Evolutionary conservation across 1,139 yeast species (phyloP).

Genomic region (Yamadazyma spencermartinsiae): DNA sequence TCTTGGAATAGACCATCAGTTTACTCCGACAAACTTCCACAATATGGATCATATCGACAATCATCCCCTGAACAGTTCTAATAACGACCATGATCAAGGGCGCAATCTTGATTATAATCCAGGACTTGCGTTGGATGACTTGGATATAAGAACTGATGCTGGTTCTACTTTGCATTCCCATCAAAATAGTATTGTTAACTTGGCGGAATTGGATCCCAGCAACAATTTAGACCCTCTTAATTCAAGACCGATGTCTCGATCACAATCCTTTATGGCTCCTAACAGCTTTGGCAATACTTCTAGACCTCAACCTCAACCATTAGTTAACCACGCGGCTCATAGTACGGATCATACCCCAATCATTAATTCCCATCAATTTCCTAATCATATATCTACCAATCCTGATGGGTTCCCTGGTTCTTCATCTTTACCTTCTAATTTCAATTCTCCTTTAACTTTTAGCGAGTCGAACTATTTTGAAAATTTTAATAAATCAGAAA

Average conservation of each 20-base stretch:
- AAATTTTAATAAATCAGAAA: slow-evolving; percentile 10
- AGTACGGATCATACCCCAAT: background rate
- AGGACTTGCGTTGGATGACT: slow-evolving; percentile 10
- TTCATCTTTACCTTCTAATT: slow-evolving; percentile 14
- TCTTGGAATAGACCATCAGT: slow-evolving; percentile 1
- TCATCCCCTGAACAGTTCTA: background rate
- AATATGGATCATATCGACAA: background rate
- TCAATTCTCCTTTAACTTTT: slow-evolving; percentile 13
- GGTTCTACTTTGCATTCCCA: slow-evolving; percentile 13
- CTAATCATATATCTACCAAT: slow-evolving; percentile 4
- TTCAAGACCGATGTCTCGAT: background rate
- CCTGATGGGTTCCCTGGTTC: slow-evolving; percentile 10
- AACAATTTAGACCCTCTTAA: background rate
- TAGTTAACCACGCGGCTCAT: background rate
- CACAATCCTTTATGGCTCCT: background rate
- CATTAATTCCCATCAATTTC: slow-evolving; percentile 1
- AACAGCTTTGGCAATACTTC: background rate
- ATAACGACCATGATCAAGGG: background rate
- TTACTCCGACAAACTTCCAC: slow-evolving; percentile 3
- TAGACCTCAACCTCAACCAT: slow-evolving; percentile 2
- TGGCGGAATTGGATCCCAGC: slow-evolving; percentile 12
- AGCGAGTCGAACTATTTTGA: slow-evolving; percentile 16
- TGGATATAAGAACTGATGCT: slow-evolving; percentile 8
- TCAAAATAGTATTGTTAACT: slow-evolving; percentile 15
- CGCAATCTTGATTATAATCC: slow-evolving; percentile 1